Conservation (phyloP, 1,139 yeast species). For the Suhomyces guaymorum region DNA sequence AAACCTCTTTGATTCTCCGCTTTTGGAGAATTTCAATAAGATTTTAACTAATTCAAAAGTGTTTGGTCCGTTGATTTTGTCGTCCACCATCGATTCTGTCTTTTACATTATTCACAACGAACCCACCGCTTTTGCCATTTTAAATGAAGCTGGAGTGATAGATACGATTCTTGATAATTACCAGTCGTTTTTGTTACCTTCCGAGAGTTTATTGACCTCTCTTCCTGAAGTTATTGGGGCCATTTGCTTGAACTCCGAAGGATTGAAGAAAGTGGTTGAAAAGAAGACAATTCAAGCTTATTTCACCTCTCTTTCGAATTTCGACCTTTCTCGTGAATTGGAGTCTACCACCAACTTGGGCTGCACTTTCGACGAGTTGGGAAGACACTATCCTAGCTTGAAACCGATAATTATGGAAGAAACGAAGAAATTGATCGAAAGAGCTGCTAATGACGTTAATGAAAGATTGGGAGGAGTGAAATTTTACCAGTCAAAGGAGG, state of each 20-base stretch:
- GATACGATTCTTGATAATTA: conserved; percentile 63
- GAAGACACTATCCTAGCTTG: conserved; percentile 78
- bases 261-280: conserved; percentile 58
- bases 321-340: conserved; percentile 49
- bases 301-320: conserved; percentile 52
- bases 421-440: conserved; percentile 46
- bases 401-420: conserved; percentile 60
- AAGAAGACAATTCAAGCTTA: conserved; percentile 47
- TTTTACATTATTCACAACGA: conserved; percentile 82
- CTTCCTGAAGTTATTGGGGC: conserved; percentile 84
- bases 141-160: conserved; percentile 76
- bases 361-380: conserved; percentile 72
- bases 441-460: conserved; percentile 22
- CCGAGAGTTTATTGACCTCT: conserved; percentile 58
- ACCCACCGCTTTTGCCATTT: conserved; percentile 83
- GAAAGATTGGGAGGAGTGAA: conserved; percentile 38
- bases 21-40: conserved; percentile 60
- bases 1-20: conserved; percentile 81
- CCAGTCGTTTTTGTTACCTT: conserved; percentile 52
- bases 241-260: conserved; percentile 73
- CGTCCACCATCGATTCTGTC: conserved; percentile 65
- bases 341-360: conserved; percentile 55
- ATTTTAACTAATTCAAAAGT: conserved; percentile 57
- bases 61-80: conserved; percentile 72
- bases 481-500: conserved; percentile 45